These are phyloP conservation scores for Candida sojae DNA, from an alignment of 1,139 yeast genomes.

Conservation along the genomic window DNA sequence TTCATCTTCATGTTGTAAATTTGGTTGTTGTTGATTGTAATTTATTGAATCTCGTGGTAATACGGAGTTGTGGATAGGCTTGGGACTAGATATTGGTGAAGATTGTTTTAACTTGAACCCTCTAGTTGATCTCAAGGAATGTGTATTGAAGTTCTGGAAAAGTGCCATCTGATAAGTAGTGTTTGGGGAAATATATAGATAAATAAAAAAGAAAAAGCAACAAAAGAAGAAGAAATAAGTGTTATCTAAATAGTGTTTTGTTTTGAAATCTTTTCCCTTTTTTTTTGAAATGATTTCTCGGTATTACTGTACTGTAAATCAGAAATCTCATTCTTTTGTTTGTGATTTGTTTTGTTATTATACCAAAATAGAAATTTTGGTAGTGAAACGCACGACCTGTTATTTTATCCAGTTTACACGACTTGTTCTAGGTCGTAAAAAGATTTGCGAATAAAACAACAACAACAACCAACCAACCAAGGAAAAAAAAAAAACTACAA, in stretches of 20 bases:
- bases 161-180: slow-evolving; percentile 38
- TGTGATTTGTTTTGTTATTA: slow-evolving; percentile 1
- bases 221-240: background rate
- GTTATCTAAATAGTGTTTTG: background rate
- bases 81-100: slow-evolving; percentile 47
- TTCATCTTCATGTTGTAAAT: slow-evolving; percentile 28
- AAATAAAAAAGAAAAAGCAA: background rate
- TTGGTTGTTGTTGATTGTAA: slow-evolving; percentile 4
- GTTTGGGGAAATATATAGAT: background rate
- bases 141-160: slow-evolving; percentile 60
- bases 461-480: too few relatives aligned
- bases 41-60: slow-evolving; percentile 23
- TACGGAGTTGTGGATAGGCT: slow-evolving; percentile 34
- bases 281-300: background rate
- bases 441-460: background rate
- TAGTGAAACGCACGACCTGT: background rate
- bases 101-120: slow-evolving; percentile 51
- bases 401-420: background rate
- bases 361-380: background rate
- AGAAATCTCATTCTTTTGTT: background rate
- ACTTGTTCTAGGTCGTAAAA: background rate
- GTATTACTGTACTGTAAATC: background rate
- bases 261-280: background rate
- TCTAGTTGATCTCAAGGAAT: slow-evolving; percentile 53
- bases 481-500: too few relatives aligned